Base-by-base conservation (phyloP, 2,329 filamentous ascomycete genomes). In the Penicillium sp. region DNA sequence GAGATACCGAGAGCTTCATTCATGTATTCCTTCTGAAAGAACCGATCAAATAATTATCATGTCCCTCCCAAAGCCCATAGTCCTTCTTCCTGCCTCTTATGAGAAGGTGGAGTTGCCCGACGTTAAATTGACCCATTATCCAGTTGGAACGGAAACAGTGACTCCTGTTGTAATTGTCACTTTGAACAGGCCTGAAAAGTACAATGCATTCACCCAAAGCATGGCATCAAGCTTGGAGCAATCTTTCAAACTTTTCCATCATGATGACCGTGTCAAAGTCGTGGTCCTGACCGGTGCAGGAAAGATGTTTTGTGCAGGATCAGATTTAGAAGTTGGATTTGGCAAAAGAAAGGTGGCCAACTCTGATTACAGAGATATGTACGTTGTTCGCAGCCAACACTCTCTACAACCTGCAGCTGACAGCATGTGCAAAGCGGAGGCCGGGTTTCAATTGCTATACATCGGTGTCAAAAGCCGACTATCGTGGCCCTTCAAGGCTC, bases 121-220 rank as follows among this genome's bases (percentile, higher is more conserved):
- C 49, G 68, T 76, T 59, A 58, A 55, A 23, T 47, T 72, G 26
- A 65, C 63, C 18, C 68, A 72, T 41, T 61, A 69, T 14, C 69
- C 68, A 3, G 56, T 47, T 2, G 65, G 67, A 19, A 82, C 85
- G 0, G 69, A 78, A 7, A 72, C 77, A 2, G 78, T 81, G 8
- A 88, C 86, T 1, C 80, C 81, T 14, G 79, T 88, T 47, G 78
- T 90, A 46, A 69, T 89, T 58, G 70, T 89, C 32, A 82, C 82
- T 2, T 79, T 90, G 38, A 78, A 87, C 73, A 83, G 88, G 16
- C 87, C 87, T 0, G 70, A 75, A 10, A 83, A 84, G 55, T 79
- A 85, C 73, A 90, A 90, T 79, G 60, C 60, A 0, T 89, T 90
- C 71, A 89, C 85, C 3, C 74, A 79, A 18, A 76, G 72, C 13